phyloP scores from a whole-genome alignment of 805 yeast species.

The Lachancea lanzarotensis region DNA sequence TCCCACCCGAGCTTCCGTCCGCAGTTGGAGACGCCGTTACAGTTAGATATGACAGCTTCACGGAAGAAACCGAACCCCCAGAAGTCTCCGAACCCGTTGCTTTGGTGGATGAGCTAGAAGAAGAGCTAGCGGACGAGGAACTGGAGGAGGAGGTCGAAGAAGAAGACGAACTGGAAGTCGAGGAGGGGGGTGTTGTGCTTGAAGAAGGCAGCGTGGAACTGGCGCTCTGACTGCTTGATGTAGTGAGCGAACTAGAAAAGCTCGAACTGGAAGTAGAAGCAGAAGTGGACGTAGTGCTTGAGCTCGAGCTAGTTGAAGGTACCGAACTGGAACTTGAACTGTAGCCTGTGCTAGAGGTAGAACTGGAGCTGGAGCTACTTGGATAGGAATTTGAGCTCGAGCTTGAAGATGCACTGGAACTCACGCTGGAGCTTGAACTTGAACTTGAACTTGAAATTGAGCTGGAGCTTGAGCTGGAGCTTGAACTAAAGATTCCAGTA shows the following conservation, averaged over 20 bases:
- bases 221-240: neutral
- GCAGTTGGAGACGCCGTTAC: slow-evolving; percentile 13
- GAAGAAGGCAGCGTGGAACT: neutral
- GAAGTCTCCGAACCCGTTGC: neutral
- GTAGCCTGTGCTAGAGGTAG: neutral
- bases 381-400: slow-evolving; percentile 9
- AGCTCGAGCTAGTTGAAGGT: neutral
- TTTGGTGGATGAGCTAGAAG: neutral
- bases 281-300: neutral
- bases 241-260: neutral
- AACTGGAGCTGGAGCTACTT: neutral
- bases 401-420: slow-evolving; percentile 8
- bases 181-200: neutral
- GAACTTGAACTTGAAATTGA: no score
- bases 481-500: neutral
- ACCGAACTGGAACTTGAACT: no score
- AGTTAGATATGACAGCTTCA: slow-evolving; percentile 18
- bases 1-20: neutral
- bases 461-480: neutral
- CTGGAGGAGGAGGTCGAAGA: neutral
- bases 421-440: no score
- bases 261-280: no score
- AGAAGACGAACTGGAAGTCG: neutral
- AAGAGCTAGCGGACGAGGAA: neutral
- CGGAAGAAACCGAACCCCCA: slow-evolving; percentile 3